Conservation (phyloP, 2,329 filamentous ascomycete species). For the Aspergillus pseudoterreus region DNA sequence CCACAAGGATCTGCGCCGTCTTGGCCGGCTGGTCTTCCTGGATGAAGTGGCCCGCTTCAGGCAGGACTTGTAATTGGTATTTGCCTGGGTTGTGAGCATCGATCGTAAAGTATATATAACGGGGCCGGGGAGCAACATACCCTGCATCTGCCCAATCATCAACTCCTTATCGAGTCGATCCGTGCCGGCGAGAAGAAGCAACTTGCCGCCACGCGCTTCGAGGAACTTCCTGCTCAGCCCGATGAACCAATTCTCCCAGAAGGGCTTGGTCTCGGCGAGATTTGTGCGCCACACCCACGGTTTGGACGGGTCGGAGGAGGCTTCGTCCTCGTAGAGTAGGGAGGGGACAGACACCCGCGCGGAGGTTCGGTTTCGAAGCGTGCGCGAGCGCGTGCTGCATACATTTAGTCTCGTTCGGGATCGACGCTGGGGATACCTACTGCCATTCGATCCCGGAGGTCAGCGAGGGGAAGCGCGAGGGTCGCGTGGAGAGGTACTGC, state of each 20-base stretch:
- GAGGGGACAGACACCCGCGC: constrained; percentile 84
- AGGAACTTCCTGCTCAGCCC: constrained; percentile 88
- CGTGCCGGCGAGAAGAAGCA: constrained; percentile 81
- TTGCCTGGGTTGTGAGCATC: constrained; percentile 53
- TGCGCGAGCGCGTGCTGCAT: constrained; percentile 68
- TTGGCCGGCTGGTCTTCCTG: constrained; percentile 93
- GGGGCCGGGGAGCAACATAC: constrained; percentile 41
- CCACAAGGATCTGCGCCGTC: constrained; percentile 76
- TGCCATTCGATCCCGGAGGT: constrained; percentile 91
- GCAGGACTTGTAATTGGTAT: constrained; percentile 91
- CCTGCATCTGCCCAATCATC: constrained; percentile 97
- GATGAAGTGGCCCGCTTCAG: constrained; percentile 92
- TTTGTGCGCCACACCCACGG: constrained; percentile 85
- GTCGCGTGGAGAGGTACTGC: constrained; percentile 78
- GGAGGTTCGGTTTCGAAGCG: constrained; percentile 77
- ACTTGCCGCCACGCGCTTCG: constrained; percentile 73
- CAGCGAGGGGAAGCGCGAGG: constrained; percentile 71
- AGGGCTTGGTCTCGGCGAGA: constrained; percentile 75
- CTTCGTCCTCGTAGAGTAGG: constrained; percentile 55
- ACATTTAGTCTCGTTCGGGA: neutral
- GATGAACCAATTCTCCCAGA: constrained; percentile 92
- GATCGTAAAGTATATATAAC: neutral
- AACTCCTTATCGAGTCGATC: constrained; percentile 87
- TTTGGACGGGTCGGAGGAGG: constrained; percentile 35
- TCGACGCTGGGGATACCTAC: constrained; percentile 29